Evolutionary conservation across 1,139 yeast genomes (phyloP), one percentile per base, ranked within the genome.

Genomic region (Candida neerlandica): DNA sequence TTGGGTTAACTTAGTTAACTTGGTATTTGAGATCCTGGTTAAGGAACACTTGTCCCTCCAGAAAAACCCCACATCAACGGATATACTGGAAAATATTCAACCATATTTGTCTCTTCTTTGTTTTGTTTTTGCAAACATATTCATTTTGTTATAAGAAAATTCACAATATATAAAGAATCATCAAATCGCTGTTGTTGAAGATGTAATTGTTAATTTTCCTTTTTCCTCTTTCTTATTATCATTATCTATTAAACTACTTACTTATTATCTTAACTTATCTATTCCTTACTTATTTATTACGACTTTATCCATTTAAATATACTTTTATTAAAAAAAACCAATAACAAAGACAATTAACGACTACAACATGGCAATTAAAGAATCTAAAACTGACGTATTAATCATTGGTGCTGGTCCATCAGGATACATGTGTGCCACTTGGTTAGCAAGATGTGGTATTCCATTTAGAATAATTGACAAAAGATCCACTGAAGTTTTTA

Each of bases 371-470:
- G 35, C 49, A 38, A 49, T 49, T 18, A 63, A 54, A 48, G 58
- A 57, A 47, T 60, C 69, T 4, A 53, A 63, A 32, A 61, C 64
- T n/a, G 74, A 69, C 51, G 73, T 69, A 12, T 58, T 69, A 32
- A 65, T 69, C 29, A 60, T 69, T 41, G 74, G 74, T 19, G 74
- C 74, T 29, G 74, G 74, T 30, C 74, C 74, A 4, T 68, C 74
- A 10, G 74, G 70, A 11, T 56, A 55, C 44, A 64, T 64, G 68
- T 61, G 64, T 41, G 68, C 69, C 19, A 56, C 57, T 37, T 64
- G 68, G 66, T 59, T 63, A 48, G 67, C 67, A 11, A 58, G 73
- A 33, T 56, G 68, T 21, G 74, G 73, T 21, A 54, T 60, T 18
- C 56, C 65, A 14, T 60, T 59, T 50, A 56, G 70, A 19, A 63